phyloP scores from a whole-genome alignment of 441 rosid genomes.

The Mallotus repandus region DNA sequence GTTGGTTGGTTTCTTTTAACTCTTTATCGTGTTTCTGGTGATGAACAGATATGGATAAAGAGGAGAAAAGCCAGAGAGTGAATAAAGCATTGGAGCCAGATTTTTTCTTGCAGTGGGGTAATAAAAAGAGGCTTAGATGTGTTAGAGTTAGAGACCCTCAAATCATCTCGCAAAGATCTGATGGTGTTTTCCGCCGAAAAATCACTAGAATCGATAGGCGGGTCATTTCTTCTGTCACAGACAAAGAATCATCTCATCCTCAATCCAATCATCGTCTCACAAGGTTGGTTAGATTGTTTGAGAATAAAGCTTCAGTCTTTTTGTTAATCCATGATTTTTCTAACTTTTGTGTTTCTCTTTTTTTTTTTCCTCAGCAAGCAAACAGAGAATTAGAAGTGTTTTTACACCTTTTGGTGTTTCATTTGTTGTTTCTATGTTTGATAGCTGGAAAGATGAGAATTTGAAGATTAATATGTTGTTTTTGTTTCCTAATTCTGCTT shows the following conservation, averaged over 20 bases:
- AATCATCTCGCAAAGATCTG: constrained; percentile 46
- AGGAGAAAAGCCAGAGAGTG: constrained; percentile 46
- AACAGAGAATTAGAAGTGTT: constrained; percentile 16
- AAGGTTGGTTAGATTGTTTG: constrained; percentile 39
- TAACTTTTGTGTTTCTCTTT: neutral
- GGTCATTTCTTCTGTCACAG: constrained; percentile 32
- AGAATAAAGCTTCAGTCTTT: neutral
- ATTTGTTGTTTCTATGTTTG: constrained; percentile 14
- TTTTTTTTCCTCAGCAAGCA: constrained; percentile 31
- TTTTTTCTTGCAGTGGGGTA: constrained; percentile 69
- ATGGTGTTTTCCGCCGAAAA: constrained; percentile 44
- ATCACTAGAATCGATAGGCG: constrained; percentile 41
- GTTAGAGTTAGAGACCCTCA: constrained; percentile 65
- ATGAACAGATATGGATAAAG: constrained; percentile 44
- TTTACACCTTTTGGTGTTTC: neutral
- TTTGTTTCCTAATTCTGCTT: constrained; percentile 7
- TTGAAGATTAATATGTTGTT: neutral
- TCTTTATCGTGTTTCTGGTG: neutral
- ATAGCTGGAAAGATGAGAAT: constrained; percentile 8
- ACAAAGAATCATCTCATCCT: constrained; percentile 47
- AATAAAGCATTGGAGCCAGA: constrained; percentile 56
- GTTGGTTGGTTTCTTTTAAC: neutral
- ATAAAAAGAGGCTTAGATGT: constrained; percentile 68
- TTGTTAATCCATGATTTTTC: neutral
- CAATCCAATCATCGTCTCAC: constrained; percentile 55